phyloP scores from a whole-genome alignment of 306 rosid species.

The Alnus rubra region DNA sequence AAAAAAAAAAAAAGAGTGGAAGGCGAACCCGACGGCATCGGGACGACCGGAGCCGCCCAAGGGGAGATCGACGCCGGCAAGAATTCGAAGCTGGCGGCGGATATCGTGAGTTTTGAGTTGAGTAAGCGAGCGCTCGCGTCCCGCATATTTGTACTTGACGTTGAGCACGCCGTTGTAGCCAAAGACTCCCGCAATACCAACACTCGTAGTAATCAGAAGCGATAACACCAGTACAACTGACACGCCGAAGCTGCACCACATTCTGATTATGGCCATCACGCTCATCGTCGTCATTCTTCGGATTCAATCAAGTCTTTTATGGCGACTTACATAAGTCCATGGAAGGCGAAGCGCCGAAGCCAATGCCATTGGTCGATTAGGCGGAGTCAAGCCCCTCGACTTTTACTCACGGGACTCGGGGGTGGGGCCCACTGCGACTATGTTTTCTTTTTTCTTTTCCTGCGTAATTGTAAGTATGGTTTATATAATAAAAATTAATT shows the following conservation, averaged over 20 bases:
- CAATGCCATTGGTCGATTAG: neutral
- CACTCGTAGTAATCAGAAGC: slow-evolving; percentile 23
- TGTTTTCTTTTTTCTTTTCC: too few species aligned
- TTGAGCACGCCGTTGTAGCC: slow-evolving; percentile 65
- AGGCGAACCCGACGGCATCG: slow-evolving; percentile 70
- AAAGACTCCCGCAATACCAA: slow-evolving; percentile 20
- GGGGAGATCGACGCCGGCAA: slow-evolving; percentile 91
- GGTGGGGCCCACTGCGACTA: neutral
- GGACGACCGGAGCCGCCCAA: slow-evolving; percentile 96
- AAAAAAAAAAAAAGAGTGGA: neutral
- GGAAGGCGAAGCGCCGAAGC: neutral
- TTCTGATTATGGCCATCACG: slow-evolving; percentile 2
- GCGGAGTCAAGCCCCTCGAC: neutral
- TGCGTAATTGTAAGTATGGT: too few species aligned
- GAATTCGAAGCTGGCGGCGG: slow-evolving; percentile 76
- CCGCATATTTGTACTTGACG: slow-evolving; percentile 82
- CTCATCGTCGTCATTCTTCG: neutral
- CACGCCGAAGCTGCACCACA: neutral
- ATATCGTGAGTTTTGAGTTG: slow-evolving; percentile 80
- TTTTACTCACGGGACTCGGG: neutral
- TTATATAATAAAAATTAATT: too few species aligned
- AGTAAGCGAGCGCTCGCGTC: slow-evolving; percentile 62
- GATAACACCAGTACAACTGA: slow-evolving; percentile 5
- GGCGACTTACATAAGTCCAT: neutral
- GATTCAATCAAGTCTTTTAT: neutral